Base-by-base conservation (phyloP, 768 basidiomycete species). In the Chalciporus pseudorubinellus region DNA sequence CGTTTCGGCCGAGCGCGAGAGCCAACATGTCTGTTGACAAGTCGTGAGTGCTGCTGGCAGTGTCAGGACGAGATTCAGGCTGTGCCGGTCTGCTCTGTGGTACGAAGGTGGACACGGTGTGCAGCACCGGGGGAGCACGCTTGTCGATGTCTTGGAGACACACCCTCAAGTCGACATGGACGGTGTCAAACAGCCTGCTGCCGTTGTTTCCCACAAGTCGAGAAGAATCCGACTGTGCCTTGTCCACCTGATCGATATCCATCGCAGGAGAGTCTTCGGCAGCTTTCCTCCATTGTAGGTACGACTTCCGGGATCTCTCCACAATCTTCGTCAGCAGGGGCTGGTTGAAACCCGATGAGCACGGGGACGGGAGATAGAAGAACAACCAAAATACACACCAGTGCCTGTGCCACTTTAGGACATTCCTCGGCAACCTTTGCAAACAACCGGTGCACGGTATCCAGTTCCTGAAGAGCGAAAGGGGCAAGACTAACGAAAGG, bases 381-480 rank as follows among this genome's bases (percentile, higher is more conserved):
- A 24, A 14, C 29, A 48, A 44, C 12, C 12, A 18, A 28, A 51
- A 24, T 7, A 72, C 78, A 50, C 58, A 83, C 85, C 42, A 84
- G 69, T 28, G 82, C 78, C 59, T 82, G 82, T 13, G 75, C 75
- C 42, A 81, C 81, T 55, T 81, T 80, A 6, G 83, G 79, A 42
- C 85, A 72, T n/a, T 82, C 75, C 48, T 75, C 74, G 16, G 79
- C 77, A 10, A 82, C 84, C 41, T 77, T 75, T 46, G 69, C 66
- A 67, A 86, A 87, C 29, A 89, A 67, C 28, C 73, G 72, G 51
- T 78, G 79, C 4, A 80, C 79, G 20, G 74, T 73, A 44, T 84
- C 84, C 20, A 89, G 70, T 55, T 85, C 80, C 57, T 77, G 75
- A 28, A 87, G 69, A 2, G 85, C 86, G 63, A 77, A 76, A 12